phyloP scores from a whole-genome alignment of 495 filamentous ascomycete species.

The Penicillium simplicissimum region DNA sequence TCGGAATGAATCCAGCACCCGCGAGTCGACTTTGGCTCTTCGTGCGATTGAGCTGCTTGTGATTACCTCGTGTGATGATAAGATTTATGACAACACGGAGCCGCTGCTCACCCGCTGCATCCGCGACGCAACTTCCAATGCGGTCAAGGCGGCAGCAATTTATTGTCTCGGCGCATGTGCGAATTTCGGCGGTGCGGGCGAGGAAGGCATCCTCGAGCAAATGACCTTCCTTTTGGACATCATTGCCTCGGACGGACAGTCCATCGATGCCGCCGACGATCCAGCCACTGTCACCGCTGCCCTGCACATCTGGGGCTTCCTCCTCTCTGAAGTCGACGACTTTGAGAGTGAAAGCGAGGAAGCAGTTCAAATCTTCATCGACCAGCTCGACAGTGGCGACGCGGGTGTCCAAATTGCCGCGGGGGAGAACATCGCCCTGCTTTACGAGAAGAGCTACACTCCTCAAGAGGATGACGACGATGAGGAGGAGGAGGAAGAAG shows the following conservation, averaged over 20 bases:
- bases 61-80: conserved; percentile 70
- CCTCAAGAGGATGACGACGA: conserved; percentile 62
- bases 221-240: conserved; percentile 87
- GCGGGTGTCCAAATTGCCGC: conserved; percentile 79
- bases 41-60: conserved; percentile 72
- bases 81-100: conserved; percentile 65
- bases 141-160: conserved; percentile 72
- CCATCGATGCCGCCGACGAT: conserved; percentile 72
- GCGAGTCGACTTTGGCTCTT: conserved; percentile 73
- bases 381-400: conserved; percentile 81
- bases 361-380: conserved; percentile 82
- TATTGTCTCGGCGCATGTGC: conserved; percentile 71
- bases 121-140: conserved; percentile 63
- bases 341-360: conserved; percentile 70
- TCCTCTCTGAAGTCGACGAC: conserved; percentile 81
- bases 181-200: conserved; percentile 77
- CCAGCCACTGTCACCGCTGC: conserved; percentile 78
- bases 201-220: conserved; percentile 67
- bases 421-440: conserved; percentile 84
- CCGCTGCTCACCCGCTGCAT: conserved; percentile 67
- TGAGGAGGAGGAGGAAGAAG: conserved; percentile 53
- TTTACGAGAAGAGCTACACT: conserved; percentile 82
- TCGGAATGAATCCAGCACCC: conserved; percentile 67
- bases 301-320: conserved; percentile 83
- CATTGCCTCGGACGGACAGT: conserved; percentile 77